Percentiles rank a stretch among this genome's conserved stretches.
These are phyloP conservation scores for Mercurialis annua DNA, from an alignment of 345 rosid genomes.

Conservation along the genomic window DNA sequence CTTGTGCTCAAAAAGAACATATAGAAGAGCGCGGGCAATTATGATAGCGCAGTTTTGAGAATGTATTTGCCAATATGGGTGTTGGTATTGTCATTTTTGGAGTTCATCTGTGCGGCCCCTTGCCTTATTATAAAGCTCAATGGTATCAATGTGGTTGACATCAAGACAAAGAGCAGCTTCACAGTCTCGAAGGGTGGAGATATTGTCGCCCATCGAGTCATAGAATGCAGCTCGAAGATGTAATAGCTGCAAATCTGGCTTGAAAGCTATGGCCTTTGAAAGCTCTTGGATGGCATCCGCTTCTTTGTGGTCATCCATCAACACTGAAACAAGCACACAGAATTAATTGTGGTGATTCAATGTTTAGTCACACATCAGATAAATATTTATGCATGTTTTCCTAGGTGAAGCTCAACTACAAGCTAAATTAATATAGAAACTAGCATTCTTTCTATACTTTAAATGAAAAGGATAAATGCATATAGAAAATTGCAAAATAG, in stretches of 20 bases:
- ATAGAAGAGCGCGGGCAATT: slow-evolving; percentile 20
- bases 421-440: neutral
- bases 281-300: slow-evolving; percentile 86
- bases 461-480: neutral
- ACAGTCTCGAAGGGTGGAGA: slow-evolving; percentile 64
- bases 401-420: neutral
- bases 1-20: slow-evolving; percentile 14
- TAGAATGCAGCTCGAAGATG: slow-evolving; percentile 93
- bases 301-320: slow-evolving; percentile 96
- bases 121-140: slow-evolving; percentile 58
- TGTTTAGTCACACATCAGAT: neutral
- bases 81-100: slow-evolving; percentile 27
- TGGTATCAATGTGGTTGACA: slow-evolving; percentile 55
- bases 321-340: slow-evolving; percentile 47
- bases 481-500: neutral
- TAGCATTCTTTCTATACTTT: neutral
- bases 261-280: slow-evolving; percentile 69
- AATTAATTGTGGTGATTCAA: slow-evolving; percentile 4
- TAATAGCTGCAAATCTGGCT: slow-evolving; percentile 87
- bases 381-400: neutral
- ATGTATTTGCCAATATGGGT: slow-evolving; percentile 16
- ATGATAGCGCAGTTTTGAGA: slow-evolving; percentile 18
- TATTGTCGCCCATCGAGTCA: slow-evolving; percentile 67
- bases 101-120: slow-evolving; percentile 38
- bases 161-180: slow-evolving; percentile 97